Base-by-base conservation (phyloP, 2,329 filamentous ascomycete species). In the Pseudocercospora crystallina region DNA sequence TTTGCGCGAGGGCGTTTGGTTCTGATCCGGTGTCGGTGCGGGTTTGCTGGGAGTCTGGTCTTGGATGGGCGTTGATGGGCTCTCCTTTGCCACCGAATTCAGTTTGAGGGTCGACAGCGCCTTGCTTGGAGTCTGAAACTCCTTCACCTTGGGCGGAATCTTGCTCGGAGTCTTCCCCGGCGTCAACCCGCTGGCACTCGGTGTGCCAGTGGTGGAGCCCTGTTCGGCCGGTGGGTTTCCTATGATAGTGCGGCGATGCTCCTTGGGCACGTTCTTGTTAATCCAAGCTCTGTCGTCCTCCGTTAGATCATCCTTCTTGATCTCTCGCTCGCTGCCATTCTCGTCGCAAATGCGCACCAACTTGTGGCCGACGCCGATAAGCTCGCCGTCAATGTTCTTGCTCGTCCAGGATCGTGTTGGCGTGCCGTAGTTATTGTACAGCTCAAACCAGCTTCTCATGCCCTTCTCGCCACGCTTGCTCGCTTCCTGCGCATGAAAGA, bases 401-500 rank as follows among this genome's bases (percentile, higher is more conserved):
- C 14, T 26, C 15, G 51, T 49, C 51, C 51, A 53, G 20, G 38
- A 20, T 38, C 51, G 13, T 8, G 14, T 46, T n/a, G 46, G 42
- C 14, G 42, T 53, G 35, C 46, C 42, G 30, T 37, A 37, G 4
- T 44, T 9, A 10, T 38, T 49, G 47, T 49, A 49, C 5, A 35
- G 32, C 37, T 46, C 36, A n/a, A 53, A 53, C 32, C 42, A 45
- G 7, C 13, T 29, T 17, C 30, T 42, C 51, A 62, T 58, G 7
- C 59, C 55, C 38, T 51, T 48, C 14, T 58, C 51, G 2, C 53
- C 60, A 9, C 49, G 38, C 7, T 46, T 33, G 8, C 11, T 30
- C 2, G 60, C 55, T 29, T 57, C 46, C 9, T 43, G 32, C 5
- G 56, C 53, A 37, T 62, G 47, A 29, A 48, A 41, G 5, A 64